Base-by-base conservation (phyloP, 2,329 filamentous ascomycete genomes). In the Atkinsonella hypoxylon region DNA sequence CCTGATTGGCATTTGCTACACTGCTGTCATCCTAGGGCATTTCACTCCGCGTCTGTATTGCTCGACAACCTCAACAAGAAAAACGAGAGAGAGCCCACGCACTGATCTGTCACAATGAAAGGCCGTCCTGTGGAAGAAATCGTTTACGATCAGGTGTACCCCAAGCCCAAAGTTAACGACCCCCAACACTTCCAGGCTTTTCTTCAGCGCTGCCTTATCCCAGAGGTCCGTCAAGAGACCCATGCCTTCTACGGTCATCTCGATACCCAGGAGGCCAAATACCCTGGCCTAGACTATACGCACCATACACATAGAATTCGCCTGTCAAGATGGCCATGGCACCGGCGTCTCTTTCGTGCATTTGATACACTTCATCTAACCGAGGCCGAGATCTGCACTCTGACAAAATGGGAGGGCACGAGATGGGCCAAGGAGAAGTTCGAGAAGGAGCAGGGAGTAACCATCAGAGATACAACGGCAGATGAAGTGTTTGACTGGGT, bases 391-490 rank as follows among this genome's bases (percentile, higher is more conserved):
- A 87, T 91, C 57, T 74, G 79, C 49, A 72, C 74, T 46, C 72
- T 90, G 62, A 89, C 86, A 52, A 83, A 86, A 61, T 91, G 86
- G 86, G 86, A 90, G 69, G 86, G 86, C 51, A 90, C 86, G 10
- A 81, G 83, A 54, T 90, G 86, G 86, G 87, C 87, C 54, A 83
- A 89, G 62, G 84, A 89, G 62, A 79, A 85, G 50, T 91, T 82
- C 62, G 86, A 91, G 70, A 76, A 77, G 51, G 86, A 90, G 61
- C 83, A 89, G 60, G 81, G 81, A 34, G 75, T 85, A 52, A 69
- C 68, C 31, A 88, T 91, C 55, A 67, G 70, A 45, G 87, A 91
- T 61, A 89, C 86, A 6, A 83, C 85, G 1, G 78, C 77, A 48
- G 82, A 87, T 58, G 82, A 78, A 22, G 82, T 90, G 51, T 69